Evolutionary conservation across 768 basidiomycete genomes (phyloP).

Genomic region (Bullera alba): DNA sequence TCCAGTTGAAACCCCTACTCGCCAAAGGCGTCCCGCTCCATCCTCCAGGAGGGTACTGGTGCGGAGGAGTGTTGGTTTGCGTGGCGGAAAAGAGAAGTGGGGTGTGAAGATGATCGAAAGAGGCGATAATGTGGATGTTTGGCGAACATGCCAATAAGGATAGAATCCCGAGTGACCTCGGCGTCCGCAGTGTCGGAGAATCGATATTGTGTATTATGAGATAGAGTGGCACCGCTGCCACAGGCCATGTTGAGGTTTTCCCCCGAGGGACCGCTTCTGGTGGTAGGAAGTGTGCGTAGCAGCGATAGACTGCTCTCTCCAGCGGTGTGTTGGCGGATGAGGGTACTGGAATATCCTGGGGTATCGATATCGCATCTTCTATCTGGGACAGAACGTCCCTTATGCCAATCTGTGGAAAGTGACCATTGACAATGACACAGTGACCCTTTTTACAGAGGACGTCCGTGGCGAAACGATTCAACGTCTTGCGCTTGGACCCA

Average conservation of each 20-base stretch:
- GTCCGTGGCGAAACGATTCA: constrained; percentile 67
- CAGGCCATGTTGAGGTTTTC: constrained; percentile 18
- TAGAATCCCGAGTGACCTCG: constrained; percentile 61
- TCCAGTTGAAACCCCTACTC: constrained; percentile 42
- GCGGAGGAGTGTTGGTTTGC: constrained; percentile 20
- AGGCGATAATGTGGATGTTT: constrained; percentile 72
- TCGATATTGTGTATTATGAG: constrained; percentile 88
- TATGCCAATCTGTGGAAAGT: constrained; percentile 61
- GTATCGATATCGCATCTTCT: constrained; percentile 44
- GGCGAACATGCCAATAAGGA: constrained; percentile 66
- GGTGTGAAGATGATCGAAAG: constrained; percentile 79
- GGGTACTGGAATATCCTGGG: constrained; percentile 24
- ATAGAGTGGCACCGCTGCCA: constrained; percentile 55
- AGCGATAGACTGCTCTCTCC: constrained; percentile 60
- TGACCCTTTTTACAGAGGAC: constrained; percentile 58
- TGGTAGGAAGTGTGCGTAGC: constrained; percentile 59
- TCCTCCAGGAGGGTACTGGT: constrained; percentile 12
- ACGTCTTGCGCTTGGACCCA: constrained; percentile 71
- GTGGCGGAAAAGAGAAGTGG: constrained; percentile 70
- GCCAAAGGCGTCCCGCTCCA: constrained; percentile 49
- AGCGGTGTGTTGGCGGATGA: constrained; percentile 43
- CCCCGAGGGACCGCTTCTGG: constrained; percentile 2
- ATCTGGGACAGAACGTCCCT: constrained; percentile 55
- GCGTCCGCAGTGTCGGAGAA: constrained; percentile 59
- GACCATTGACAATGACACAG: constrained; percentile 71